A percentile compares a stretch with the other conserved stretches of the same genome.
phyloP scores from a whole-genome alignment of 2,329 filamentous ascomycete genomes.

The Claviceps paspali region DNA sequence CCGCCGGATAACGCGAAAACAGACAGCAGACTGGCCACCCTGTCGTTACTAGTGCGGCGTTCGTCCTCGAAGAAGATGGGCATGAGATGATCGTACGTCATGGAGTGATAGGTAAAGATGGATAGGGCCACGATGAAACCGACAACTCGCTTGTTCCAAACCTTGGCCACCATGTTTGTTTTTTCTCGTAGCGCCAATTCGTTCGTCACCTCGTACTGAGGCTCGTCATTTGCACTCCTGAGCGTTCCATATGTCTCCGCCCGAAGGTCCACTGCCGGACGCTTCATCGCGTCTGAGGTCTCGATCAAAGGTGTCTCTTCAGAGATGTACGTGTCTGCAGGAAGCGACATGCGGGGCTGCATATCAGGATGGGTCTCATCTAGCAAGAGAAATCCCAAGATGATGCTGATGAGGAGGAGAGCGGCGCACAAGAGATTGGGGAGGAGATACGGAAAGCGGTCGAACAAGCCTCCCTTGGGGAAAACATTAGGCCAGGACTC shows the following conservation, averaged over 20 bases:
- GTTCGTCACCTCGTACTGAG: conserved; percentile 22
- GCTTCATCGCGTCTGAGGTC: conserved; percentile 58
- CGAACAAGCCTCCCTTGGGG: conserved; percentile 53
- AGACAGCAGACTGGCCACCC: conserved; percentile 18
- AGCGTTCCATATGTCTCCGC: conserved; percentile 73
- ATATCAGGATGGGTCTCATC: conserved; percentile 83
- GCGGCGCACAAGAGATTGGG: conserved; percentile 75
- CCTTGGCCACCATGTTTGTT: conserved; percentile 18
- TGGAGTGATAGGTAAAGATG: conserved; percentile 88
- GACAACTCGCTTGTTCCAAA: conserved; percentile 48
- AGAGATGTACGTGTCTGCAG: conserved; percentile 34
- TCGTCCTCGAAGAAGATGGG: conserved; percentile 87
- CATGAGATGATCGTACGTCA: conserved; percentile 85
- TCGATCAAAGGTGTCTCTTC: conserved; percentile 62
- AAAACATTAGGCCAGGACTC: conserved; percentile 59
- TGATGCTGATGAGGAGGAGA: conserved; percentile 63
- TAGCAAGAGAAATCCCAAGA: conserved; percentile 66
- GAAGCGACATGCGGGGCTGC: conserved; percentile 37
- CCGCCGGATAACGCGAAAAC: conserved; percentile 45
- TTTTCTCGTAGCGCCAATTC: conserved; percentile 18
- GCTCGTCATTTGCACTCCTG: conserved; percentile 27
- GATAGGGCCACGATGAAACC: conserved; percentile 69
- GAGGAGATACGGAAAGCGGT: conserved; percentile 69
- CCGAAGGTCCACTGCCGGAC: conserved; percentile 56
- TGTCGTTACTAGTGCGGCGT: conserved; percentile 26